A percentile compares a stretch with the other conserved stretches of the same genome.
Evolutionary conservation across 2,329 filamentous ascomycete species (phyloP).

Genomic region (Paecilomyces fulvus): DNA sequence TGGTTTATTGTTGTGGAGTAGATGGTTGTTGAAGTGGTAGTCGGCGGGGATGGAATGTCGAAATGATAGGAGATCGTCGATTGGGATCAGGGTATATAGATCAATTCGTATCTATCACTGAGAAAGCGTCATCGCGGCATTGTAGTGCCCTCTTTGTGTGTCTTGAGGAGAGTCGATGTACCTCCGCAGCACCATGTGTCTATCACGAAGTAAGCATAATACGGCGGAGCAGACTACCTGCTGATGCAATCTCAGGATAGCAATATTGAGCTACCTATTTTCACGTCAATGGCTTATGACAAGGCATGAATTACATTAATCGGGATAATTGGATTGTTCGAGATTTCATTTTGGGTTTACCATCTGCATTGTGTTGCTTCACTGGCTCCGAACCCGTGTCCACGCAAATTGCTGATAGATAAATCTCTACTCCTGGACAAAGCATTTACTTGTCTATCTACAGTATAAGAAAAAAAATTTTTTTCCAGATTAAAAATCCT

Average conservation of each 20-base stretch:
- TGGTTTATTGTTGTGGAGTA: background rate
- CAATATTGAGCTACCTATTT: background rate
- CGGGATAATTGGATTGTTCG: no score
- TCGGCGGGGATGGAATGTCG: background rate
- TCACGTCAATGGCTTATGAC: background rate
- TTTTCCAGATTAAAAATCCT: background rate
- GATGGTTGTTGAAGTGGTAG: background rate
- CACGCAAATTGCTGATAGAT: background rate
- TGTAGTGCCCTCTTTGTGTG: background rate
- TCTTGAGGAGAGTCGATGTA: background rate
- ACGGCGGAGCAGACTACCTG: constrained; percentile 7
- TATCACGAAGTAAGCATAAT: background rate
- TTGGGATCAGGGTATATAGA: background rate
- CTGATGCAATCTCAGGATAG: constrained; percentile 2
- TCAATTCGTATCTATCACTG: background rate
- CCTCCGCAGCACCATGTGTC: background rate
- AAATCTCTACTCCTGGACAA: background rate
- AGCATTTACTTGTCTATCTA: background rate
- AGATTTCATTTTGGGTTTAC: no score
- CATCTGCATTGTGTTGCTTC: no score
- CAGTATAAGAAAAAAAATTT: background rate
- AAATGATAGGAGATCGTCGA: background rate
- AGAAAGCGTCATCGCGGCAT: background rate
- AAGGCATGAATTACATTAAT: no score
- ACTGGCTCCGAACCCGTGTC: no score